Base-by-base conservation (phyloP, 2,329 filamentous ascomycete genomes). In the Thielaviopsis euricoi region DNA sequence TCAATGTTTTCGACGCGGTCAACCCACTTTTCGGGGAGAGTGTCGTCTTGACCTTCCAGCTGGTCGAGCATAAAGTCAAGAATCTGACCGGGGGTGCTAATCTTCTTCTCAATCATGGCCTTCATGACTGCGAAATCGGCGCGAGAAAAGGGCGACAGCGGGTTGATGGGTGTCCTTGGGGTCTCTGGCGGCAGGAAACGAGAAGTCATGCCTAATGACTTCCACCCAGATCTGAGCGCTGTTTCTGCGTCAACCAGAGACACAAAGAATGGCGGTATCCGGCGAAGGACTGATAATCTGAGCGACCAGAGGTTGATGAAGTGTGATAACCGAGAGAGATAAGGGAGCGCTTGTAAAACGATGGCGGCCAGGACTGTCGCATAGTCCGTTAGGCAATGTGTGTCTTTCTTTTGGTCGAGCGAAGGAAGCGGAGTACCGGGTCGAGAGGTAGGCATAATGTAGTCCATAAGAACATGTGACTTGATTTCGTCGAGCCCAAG, bases 341-440 rank as follows among this genome's bases (percentile, higher is more conserved):
- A 84, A 1, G 93, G 93, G 21, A 98, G 76, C 3, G 89, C 82
- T 66, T 93, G 87, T n/a, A 98, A 72, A 19, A 95, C 86, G 37
- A 91, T 95, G 26, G 90, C 87, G 1, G 93, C 96, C 58, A 97
- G 80, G 52, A 97, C 78, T 23, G 91, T 88, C 9, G 89, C 90
- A 26, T 57, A 54, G 22, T 52, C 58, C 2, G 58, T 51, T 19
- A 60, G 51, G 2, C 46, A 46, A 29, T 57, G 55, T 9, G 49
- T 46, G 25, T 40, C 12, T 48, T 23, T 46, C 29, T 52, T 22
- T 29, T 52, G 1, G 50, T n/a, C 78, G 74, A 59, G 23, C 2
- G 66, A 64, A 19, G 68, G 67, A 40, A 69, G 63, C 2, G 71
- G 70, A 10, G 69, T 71, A 19, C 64, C 65, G 9, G 71, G 69